Evolutionary conservation across 345 rosid genomes (phyloP), one percentile per base, ranked within the genome.

Genomic region (Salix purpurea): DNA sequence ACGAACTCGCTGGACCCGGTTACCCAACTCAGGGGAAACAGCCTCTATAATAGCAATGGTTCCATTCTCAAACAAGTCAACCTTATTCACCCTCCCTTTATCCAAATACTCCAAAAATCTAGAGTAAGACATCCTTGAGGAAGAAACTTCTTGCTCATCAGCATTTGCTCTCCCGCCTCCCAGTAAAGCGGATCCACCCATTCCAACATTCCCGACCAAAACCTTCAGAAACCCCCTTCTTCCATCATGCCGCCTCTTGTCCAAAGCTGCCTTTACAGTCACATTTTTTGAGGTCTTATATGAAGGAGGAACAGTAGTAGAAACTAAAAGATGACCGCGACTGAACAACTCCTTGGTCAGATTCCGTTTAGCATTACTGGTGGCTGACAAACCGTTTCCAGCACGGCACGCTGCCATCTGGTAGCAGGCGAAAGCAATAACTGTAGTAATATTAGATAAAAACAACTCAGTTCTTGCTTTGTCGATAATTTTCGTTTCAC

Each of bases 41-140:
- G 97, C 99, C 85, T 96, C 99, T 71, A 96, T 98, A 75, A 96
- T 91, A 76, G 99, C 99, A 74, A 96, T 96, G 0, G 99, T 96
- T 30, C 99, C 99, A 79, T 93, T 92, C 85, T 93, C 99, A 81
- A 84, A 96, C 87, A 92, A 86, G 86, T 96, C 99, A 6, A 96
- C 98, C 78, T 88, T 96, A 18, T 80, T 87, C 78, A 93, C 98
- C 75, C 97, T 88, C 81, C 86, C 98, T 85, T 91, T 96, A 62
- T 96, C 98, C 79, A 96, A 83, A 80, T 96, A 96, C 90, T 96
- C 99, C 39, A 96, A 84, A 71, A 96, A 96, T 84, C 99, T 89
- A 71, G 99, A 96, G 80, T 96, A 96, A 1, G 99, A 93, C 99
- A 96, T 93, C 86, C 99, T 79, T 46, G 99, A 96, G 40, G 99